Evolutionary conservation across 106 monocot genomes (phyloP).

Genomic region (Cymbidium sinense): DNA sequence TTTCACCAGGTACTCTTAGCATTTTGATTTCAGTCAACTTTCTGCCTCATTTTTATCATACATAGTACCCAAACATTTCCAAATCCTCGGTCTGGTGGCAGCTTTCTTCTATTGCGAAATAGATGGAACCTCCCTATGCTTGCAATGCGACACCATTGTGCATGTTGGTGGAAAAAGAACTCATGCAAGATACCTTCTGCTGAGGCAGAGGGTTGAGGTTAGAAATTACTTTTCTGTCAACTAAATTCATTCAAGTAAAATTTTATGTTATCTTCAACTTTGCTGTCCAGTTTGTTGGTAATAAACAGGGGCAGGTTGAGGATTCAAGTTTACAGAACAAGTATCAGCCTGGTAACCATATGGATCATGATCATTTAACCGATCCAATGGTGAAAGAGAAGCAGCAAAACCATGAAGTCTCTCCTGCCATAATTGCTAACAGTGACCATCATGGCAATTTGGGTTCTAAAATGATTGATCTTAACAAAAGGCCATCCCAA

Average conservation of each 20-base stretch:
- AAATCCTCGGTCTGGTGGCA: conserved; percentile 20
- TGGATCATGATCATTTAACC: conserved; percentile 29
- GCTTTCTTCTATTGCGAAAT: conserved; percentile 97
- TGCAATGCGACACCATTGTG: conserved; percentile 95
- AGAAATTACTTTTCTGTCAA: neutral
- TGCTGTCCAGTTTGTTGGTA: conserved; percentile 61
- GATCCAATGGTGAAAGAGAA: conserved; percentile 22
- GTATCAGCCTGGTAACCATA: conserved; percentile 22
- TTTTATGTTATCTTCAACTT: neutral
- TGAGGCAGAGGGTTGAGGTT: conserved; percentile 90
- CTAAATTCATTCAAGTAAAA: neutral
- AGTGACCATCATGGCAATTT: conserved; percentile 20
- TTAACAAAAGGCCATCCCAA: conserved; percentile 64
- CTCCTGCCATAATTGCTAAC: conserved; percentile 18
- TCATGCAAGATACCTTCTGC: conserved; percentile 78
- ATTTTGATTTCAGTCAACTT: neutral
- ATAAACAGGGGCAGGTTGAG: conserved; percentile 51
- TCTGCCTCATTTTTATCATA: neutral
- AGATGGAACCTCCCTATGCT: conserved; percentile 95
- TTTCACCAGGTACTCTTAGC: conserved; percentile 60
- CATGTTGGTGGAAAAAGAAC: conserved; percentile 96
- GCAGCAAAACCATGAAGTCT: conserved; percentile 20
- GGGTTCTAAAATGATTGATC: conserved; percentile 74
- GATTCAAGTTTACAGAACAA: conserved; percentile 35
- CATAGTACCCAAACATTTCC: neutral